Base-by-base conservation (phyloP, 2,329 filamentous ascomycete genomes). In the Colletotrichum theobromicola region DNA sequence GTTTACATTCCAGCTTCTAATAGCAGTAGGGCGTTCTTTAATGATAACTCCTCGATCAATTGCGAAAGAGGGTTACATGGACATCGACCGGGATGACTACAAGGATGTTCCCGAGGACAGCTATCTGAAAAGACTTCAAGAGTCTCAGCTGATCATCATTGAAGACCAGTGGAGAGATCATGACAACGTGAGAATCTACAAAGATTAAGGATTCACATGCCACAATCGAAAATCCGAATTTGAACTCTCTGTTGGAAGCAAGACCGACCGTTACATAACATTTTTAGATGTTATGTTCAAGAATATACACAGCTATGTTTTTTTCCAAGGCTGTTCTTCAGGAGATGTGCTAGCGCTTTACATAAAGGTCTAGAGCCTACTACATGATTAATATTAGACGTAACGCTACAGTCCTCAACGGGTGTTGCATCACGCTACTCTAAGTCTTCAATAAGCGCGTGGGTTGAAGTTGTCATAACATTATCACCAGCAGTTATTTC, bases 11-110 rank as follows among this genome's bases (percentile, higher is more conserved):
- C 26, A 18, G 30, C 21, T 28, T 26, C 16, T 68, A 18, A 74
- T 37, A 81, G 82, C 7, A 68, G 28, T 26, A 82, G 83, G 84
- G 4, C 83, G 81, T 16, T 85, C 84, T 18, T 77, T 86, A 30
- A 85, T 85, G 82, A 85, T 86, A 32, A 82, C 80, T 7, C 84
- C 84, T 9, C 78, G 81, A 28, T 81, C 81, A 1, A 70, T 82
- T n/a, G 81, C 82, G 4, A 83, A 84, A 53, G 81, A 85, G 75
- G 84, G 85, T 0, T 87, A 82, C 75, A 83, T 81, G 78, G 85
- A 86, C 73, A 79, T 83, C 10, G 81, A 83, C 58, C 79, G 82
- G 76, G 84, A 86, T 66, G 84, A 86, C 74, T 82, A 82, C 63
- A 58, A 55, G 42, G 77, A 79, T 35, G 78, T 76, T 2, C 74